These are phyloP conservation scores for Puccinia polysora DNA, from an alignment of 1,284 basidiomycete genomes.

Conservation along the genomic window DNA sequence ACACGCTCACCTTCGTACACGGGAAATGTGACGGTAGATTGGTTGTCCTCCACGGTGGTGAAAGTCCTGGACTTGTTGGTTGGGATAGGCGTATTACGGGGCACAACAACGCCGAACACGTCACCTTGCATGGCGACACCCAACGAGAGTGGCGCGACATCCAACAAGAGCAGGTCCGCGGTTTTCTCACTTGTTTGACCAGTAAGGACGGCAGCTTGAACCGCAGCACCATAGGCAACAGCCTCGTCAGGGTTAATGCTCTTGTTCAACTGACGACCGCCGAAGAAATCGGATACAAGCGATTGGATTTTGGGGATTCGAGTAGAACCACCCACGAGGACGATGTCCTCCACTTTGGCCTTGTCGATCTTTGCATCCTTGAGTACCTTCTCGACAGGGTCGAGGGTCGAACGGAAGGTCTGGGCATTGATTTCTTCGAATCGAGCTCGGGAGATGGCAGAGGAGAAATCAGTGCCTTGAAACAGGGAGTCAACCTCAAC, in stretches of 20 bases:
- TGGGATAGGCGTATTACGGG: constrained; percentile 94
- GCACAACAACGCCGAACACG: constrained; percentile 92
- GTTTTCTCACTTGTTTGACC: constrained; percentile 95
- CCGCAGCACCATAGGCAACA: constrained; percentile 72
- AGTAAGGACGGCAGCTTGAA: constrained; percentile 92
- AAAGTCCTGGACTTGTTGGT: constrained; percentile 94
- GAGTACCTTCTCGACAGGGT: constrained; percentile 97
- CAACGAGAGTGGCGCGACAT: constrained; percentile 90
- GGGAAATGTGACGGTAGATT: constrained; percentile 81
- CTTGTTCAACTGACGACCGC: constrained; percentile 96
- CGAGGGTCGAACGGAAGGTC: constrained; percentile 93
- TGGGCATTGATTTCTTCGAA: constrained; percentile 98
- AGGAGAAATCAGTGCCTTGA: constrained; percentile 73
- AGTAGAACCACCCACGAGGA: constrained; percentile 98
- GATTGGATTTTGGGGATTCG: constrained; percentile 99
- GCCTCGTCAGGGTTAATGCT: constrained; percentile 61
- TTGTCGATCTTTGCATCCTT: constrained; percentile 97
- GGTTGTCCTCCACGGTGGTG: constrained; percentile 98
- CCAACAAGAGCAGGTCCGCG: constrained; percentile 86
- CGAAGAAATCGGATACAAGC: constrained; percentile 96
- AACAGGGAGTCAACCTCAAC: constrained; percentile 98
- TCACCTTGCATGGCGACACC: constrained; percentile 99
- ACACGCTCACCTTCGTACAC: constrained; percentile 98
- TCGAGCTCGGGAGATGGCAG: constrained; percentile 94
- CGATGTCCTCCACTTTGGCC: constrained; percentile 96